A percentile compares a stretch with the other conserved stretches of the same genome.
These are phyloP conservation scores for Ilex aquifolium DNA, from an alignment of 257 asterid genomes.

Conservation along the genomic window DNA sequence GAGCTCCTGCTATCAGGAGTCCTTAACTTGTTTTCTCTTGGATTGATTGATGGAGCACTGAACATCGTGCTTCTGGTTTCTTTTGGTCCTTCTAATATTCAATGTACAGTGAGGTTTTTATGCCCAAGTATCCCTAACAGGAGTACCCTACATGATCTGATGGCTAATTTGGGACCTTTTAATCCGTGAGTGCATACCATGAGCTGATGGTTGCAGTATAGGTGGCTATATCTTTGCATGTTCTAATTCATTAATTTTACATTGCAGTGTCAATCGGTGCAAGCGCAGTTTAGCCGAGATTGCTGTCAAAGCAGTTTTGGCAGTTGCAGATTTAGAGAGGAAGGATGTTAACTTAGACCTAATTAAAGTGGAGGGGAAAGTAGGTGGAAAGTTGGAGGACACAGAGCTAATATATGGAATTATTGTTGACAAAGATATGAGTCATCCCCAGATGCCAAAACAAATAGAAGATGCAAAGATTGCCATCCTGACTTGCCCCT, in stretches of 20 bases:
- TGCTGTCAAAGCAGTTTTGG: slow-evolving; percentile 94
- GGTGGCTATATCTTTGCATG: neutral
- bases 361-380: slow-evolving; percentile 96
- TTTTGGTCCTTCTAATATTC: no score
- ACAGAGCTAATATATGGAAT: slow-evolving; percentile 87
- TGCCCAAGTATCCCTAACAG: no score
- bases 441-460: slow-evolving; percentile 99
- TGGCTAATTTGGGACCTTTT: no score
- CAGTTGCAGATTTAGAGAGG: slow-evolving; percentile 97
- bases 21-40: no score
- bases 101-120: no score
- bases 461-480: slow-evolving; percentile 83
- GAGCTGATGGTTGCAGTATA: no score
- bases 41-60: no score
- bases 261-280: slow-evolving; percentile 91
- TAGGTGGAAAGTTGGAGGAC: slow-evolving; percentile 96
- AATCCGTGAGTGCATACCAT: no score
- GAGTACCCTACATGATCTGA: no score
- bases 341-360: slow-evolving; percentile 91
- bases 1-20: no score
- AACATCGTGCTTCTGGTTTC: no score
- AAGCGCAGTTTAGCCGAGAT: slow-evolving; percentile 89
- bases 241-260: slow-evolving; percentile 9
- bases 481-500: slow-evolving; percentile 92
- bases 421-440: slow-evolving; percentile 91